These are phyloP conservation scores for Exophiala xenobiotica DNA, from an alignment of 2,329 filamentous ascomycete species.

Conservation along the genomic window DNA sequence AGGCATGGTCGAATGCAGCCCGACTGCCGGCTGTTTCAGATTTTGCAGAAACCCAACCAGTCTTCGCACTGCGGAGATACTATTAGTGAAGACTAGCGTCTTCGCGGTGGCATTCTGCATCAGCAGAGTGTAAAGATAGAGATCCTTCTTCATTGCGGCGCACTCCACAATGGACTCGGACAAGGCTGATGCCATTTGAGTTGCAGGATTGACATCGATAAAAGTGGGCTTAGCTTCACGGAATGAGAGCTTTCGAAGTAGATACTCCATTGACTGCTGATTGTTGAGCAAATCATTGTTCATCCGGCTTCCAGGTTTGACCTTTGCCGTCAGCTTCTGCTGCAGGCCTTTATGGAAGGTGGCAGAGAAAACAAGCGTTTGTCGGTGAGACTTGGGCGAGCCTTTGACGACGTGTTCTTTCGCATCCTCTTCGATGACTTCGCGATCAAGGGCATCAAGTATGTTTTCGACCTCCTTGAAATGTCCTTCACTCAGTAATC, in stretches of 20 bases:
- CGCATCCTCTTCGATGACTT: constrained; percentile 51
- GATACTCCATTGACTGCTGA: constrained; percentile 85
- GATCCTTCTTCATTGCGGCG: constrained; percentile 90
- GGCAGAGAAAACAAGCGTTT: constrained; percentile 94
- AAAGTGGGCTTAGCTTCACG: constrained; percentile 80
- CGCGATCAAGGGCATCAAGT: constrained; percentile 72
- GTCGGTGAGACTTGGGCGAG: constrained; percentile 52
- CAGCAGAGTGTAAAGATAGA: constrained; percentile 86
- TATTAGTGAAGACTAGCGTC: constrained; percentile 91
- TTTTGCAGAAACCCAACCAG: constrained; percentile 81
- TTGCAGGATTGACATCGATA: constrained; percentile 84
- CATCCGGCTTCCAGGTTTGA: constrained; percentile 49
- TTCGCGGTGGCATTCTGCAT: constrained; percentile 71
- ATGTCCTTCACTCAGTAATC: constrained; percentile 85
- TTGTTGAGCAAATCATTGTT: constrained; percentile 60
- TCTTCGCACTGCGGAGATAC: constrained; percentile 86
- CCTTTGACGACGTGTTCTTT: constrained; percentile 38
- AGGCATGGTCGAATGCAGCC: constrained; percentile 89
- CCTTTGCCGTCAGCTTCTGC: constrained; percentile 80
- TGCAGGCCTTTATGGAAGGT: constrained; percentile 92
- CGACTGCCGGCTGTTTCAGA: constrained; percentile 68
- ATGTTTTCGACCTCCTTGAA: constrained; percentile 95
- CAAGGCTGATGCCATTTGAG: constrained; percentile 81
- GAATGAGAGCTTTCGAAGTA: constrained; percentile 87
- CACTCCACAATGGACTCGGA: constrained; percentile 92